Evolutionary conservation across 2,329 filamentous ascomycete genomes (phyloP).

Genomic region (Nectriaceae sp.): DNA sequence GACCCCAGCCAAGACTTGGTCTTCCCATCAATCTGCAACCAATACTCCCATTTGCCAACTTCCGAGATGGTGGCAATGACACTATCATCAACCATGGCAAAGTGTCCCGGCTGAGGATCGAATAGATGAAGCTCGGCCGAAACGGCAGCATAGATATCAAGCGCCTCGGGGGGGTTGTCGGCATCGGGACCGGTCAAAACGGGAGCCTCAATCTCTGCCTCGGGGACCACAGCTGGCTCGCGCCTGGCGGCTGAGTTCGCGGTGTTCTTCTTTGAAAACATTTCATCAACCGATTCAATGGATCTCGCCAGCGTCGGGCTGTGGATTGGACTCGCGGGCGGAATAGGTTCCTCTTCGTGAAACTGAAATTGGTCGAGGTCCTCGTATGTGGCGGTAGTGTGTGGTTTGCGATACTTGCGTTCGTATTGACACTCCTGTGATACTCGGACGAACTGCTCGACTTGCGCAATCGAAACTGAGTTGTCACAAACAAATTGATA

Average conservation of each 20-base stretch:
- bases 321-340: constrained; percentile 63
- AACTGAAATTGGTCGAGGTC: constrained; percentile 87
- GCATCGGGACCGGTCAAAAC: constrained; percentile 23
- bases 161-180: constrained; percentile 60
- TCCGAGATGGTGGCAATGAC: constrained; percentile 83
- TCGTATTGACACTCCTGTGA: constrained; percentile 97
- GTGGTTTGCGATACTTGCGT: constrained; percentile 82
- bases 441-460: constrained; percentile 77
- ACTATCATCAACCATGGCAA: constrained; percentile 74
- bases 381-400: constrained; percentile 76
- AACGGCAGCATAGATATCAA: constrained; percentile 74
- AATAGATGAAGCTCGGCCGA: constrained; percentile 88
- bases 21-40: constrained; percentile 79
- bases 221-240: constrained; percentile 34
- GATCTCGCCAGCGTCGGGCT: constrained; percentile 58
- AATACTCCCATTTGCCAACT: constrained; percentile 91
- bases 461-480: constrained; percentile 68
- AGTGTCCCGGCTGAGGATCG: constrained; percentile 84
- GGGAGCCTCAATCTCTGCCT: constrained; percentile 33
- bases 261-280: constrained; percentile 50
- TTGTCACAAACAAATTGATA: constrained; percentile 96
- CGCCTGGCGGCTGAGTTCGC: constrained; percentile 52
- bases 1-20: constrained; percentile 86
- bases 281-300: constrained; percentile 58
- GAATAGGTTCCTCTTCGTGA: constrained; percentile 62